phyloP scores from a whole-genome alignment of 208 protist genomes.

The Leishmania arabica region DNA sequence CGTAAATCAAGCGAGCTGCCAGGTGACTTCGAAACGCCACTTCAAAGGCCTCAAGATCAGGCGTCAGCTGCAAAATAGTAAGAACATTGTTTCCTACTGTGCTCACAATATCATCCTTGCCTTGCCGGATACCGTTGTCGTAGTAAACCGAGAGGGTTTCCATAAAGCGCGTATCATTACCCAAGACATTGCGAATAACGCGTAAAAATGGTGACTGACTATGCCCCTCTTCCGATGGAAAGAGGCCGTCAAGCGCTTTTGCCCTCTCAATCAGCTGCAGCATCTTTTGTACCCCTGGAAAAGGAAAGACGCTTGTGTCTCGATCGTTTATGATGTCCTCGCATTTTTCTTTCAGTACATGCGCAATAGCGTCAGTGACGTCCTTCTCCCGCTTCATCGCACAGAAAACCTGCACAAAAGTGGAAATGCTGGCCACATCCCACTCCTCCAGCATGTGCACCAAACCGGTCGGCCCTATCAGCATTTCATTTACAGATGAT shows the following conservation, averaged over 20 bases:
- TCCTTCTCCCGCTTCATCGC: conserved; percentile 30
- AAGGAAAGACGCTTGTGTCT: conserved; percentile 14
- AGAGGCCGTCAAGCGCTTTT: conserved; percentile 24
- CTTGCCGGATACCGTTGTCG: conserved; percentile 46
- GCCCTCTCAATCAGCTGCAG: conserved; percentile 25
- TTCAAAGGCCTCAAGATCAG: conserved; percentile 73
- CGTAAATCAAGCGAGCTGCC: conserved; percentile 57
- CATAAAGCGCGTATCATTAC: conserved; percentile 45
- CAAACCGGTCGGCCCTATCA: conserved; percentile 24
- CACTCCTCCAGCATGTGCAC: conserved; percentile 16
- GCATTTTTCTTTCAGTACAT: conserved; percentile 19
- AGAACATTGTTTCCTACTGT: conserved; percentile 38
- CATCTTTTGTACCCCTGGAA: conserved; percentile 24
- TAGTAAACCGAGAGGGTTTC: conserved; percentile 63
- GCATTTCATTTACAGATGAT: conserved; percentile 19
- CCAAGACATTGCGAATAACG: conserved; percentile 39
- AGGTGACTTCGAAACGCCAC: conserved; percentile 53
- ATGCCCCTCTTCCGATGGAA: conserved; percentile 18
- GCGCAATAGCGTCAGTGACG: conserved; percentile 24
- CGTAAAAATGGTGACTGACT: conserved; percentile 23
- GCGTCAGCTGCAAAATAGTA: conserved; percentile 54
- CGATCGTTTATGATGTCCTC: conserved; percentile 15
- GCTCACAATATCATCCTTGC: conserved; percentile 21
- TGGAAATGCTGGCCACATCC: conserved; percentile 27
- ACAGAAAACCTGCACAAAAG: conserved; percentile 25